phyloP scores from a whole-genome alignment of 805 yeast genomes.

The Myxozyma sirexii region DNA sequence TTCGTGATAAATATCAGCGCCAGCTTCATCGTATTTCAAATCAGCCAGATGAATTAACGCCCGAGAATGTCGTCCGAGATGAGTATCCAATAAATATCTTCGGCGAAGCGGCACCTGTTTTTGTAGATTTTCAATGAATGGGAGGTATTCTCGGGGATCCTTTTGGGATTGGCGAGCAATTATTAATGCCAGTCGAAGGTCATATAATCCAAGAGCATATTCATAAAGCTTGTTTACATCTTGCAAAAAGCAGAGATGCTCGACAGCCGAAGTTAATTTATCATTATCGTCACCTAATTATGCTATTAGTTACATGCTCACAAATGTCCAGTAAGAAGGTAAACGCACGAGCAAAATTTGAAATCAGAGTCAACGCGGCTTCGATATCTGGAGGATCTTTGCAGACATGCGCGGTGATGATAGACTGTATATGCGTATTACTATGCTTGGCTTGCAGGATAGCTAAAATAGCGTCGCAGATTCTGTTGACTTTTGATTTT shows the following conservation, averaged over 20 bases:
- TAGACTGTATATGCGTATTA: slow-evolving; percentile 67
- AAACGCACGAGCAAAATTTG: slow-evolving; percentile 20
- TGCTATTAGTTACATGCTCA: slow-evolving; percentile 52
- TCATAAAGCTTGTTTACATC: slow-evolving; percentile 84
- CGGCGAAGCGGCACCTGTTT: slow-evolving; percentile 67
- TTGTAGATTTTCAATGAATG: slow-evolving; percentile 81
- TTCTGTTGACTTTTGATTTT: slow-evolving; percentile 61
- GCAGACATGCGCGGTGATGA: slow-evolving; percentile 90
- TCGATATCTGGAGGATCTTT: slow-evolving; percentile 82
- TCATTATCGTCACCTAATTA: slow-evolving; percentile 12
- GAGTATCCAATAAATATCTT: slow-evolving; percentile 76
- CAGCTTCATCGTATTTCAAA: slow-evolving; percentile 42
- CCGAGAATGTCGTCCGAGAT: slow-evolving; percentile 64
- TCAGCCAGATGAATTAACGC: slow-evolving; percentile 70
- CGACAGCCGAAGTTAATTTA: slow-evolving; percentile 49
- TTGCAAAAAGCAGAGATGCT: slow-evolving; percentile 85
- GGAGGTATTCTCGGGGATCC: slow-evolving; percentile 96
- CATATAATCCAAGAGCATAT: slow-evolving; percentile 78
- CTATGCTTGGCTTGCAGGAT: slow-evolving; percentile 56
- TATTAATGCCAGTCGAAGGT: slow-evolving; percentile 73
- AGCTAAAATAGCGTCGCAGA: slow-evolving; percentile 70
- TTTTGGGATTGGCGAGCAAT: slow-evolving; percentile 96
- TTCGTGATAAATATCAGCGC: slow-evolving; percentile 51
- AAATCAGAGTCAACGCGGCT: slow-evolving; percentile 68
- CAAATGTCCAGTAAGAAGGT: slow-evolving; percentile 40